Percentiles rank a stretch among this genome's conserved stretches.
These are phyloP conservation scores for Erysimum pusillum DNA, from an alignment of 441 rosid genomes.

Conservation along the genomic window DNA sequence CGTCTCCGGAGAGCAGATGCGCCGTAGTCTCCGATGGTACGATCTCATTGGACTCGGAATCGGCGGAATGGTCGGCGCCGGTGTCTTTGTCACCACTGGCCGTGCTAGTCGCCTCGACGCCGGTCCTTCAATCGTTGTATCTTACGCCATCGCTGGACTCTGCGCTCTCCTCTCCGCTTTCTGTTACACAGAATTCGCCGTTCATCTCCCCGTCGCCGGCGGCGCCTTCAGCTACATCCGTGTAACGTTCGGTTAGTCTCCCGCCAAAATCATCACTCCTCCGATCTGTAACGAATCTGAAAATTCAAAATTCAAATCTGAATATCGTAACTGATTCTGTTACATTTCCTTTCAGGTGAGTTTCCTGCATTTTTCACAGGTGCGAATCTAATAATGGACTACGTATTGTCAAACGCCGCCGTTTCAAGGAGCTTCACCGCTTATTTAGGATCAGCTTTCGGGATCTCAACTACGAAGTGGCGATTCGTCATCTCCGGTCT, in stretches of 20 bases:
- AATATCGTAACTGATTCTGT: conserved; percentile 14
- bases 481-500: conserved; percentile 58
- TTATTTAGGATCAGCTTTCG: conserved; percentile 75
- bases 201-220: conserved; percentile 93
- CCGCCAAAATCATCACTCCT: conserved; percentile 26
- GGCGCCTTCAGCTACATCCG: conserved; percentile 96
- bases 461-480: conserved; percentile 74
- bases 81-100: conserved; percentile 87
- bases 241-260: conserved; percentile 72
- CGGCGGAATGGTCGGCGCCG: conserved; percentile 99
- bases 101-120: conserved; percentile 64
- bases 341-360: conserved; percentile 61
- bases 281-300: not conserved
- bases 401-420: conserved; percentile 95
- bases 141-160: conserved; percentile 93
- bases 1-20: conserved; percentile 74
- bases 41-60: conserved; percentile 88
- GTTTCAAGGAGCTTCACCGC: conserved; percentile 83
- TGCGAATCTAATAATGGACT: conserved; percentile 85
- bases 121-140: conserved; percentile 80
- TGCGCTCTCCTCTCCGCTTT: conserved; percentile 94
- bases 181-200: conserved; percentile 98
- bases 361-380: conserved; percentile 92
- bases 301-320: conserved; percentile 6
- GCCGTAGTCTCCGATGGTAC: conserved; percentile 76